Evolutionary conservation across 31 red algal species (phyloP).

Genomic region (Asparagopsis taxiformis): DNA sequence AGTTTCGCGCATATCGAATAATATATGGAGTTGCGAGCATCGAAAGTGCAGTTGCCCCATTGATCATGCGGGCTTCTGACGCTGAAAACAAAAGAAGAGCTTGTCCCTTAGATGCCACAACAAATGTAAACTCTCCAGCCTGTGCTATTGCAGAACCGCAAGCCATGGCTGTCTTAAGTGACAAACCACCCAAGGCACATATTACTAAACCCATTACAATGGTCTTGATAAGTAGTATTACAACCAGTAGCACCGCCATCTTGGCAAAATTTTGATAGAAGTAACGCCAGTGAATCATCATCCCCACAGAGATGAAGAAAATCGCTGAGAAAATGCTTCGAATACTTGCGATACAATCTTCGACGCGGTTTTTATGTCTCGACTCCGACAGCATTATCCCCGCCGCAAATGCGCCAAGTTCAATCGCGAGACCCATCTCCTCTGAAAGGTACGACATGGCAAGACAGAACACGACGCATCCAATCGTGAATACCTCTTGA

Average conservation of each 20-base stretch:
- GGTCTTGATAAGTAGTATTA: conserved; percentile 72
- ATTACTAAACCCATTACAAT: conserved; percentile 60
- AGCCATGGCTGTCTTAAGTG: conserved; percentile 54
- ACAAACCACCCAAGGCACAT: conserved; percentile 55
- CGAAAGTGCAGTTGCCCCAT: conserved; percentile 77
- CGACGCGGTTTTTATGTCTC: conserved; percentile 58
- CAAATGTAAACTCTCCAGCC: conserved; percentile 88
- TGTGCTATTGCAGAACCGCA: conserved; percentile 74
- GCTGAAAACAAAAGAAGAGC: conserved; percentile 70
- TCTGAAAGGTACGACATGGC: conserved; percentile 76
- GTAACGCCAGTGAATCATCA: conserved; percentile 88
- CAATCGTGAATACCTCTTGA: conserved; percentile 83
- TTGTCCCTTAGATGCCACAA: conserved; percentile 82
- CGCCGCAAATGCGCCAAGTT: conserved; percentile 82
- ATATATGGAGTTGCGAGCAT: conserved; percentile 82
- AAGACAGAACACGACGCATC: conserved; percentile 64
- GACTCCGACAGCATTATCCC: conserved; percentile 82
- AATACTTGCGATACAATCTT: conserved; percentile 51
- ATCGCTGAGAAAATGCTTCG: conserved; percentile 69
- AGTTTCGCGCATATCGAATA: conserved; percentile 64
- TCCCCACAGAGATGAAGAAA: conserved; percentile 83
- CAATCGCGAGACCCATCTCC: conserved; percentile 79
- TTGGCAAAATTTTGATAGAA: conserved; percentile 61
- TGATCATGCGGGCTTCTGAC: conserved; percentile 74
- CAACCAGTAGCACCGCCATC: conserved; percentile 65